A percentile compares a stretch with the other conserved stretches of the same genome.
phyloP scores from a whole-genome alignment of 441 rosid genomes.

The Raphanus hybrid region DNA sequence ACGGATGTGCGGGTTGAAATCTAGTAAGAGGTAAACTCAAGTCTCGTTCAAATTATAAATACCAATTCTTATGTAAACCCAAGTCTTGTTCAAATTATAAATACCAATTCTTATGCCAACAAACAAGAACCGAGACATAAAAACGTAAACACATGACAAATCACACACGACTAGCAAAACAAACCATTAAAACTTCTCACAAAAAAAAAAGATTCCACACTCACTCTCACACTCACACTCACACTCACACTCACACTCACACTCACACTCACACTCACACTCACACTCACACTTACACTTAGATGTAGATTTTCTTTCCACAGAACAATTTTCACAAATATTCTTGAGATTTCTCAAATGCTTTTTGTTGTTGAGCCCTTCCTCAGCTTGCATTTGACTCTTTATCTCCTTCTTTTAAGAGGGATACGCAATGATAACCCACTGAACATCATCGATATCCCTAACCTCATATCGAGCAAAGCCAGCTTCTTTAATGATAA shows the following conservation, averaged over 20 bases:
- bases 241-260: not conserved
- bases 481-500: slow-evolving; percentile 61
- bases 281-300: not conserved
- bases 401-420: slow-evolving; percentile 9
- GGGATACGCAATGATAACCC: slow-evolving; percentile 58
- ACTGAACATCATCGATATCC: slow-evolving; percentile 49
- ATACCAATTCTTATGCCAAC: not conserved
- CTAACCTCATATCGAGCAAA: slow-evolving; percentile 50
- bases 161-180: not conserved
- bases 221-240: not conserved
- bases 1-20: too few relatives aligned
- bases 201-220: not conserved
- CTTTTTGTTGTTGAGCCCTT: not conserved
- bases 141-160: not conserved
- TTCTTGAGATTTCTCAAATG: not conserved
- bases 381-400: not conserved
- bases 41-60: too few relatives aligned
- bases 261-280: not conserved
- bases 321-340: not conserved
- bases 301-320: not conserved
- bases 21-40: too few relatives aligned
- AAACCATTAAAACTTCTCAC: not conserved
- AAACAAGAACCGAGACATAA: not conserved
- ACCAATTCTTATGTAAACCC: too few relatives aligned
- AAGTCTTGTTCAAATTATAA: too few relatives aligned